Base-by-base conservation (phyloP, 148 eudicot species). In the Silene latifolia region DNA sequence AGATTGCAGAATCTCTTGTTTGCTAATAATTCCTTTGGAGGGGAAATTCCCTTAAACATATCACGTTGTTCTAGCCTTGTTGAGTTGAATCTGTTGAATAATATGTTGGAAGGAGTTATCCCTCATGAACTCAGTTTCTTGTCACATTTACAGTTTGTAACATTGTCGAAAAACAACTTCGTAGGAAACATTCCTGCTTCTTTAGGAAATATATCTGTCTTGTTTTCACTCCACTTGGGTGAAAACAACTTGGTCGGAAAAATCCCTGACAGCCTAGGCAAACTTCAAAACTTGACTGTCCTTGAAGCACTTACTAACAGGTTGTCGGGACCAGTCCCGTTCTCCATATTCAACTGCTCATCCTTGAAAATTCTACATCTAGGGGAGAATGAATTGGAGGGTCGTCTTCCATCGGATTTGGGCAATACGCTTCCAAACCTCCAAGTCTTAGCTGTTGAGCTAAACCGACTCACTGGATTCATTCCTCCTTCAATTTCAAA, bases 311-410 rank as follows among this genome's bases (percentile, higher is more conserved):
- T 77, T 1, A 4, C 0, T 6, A 81, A 78, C 21, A n/a, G 14
- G 11, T 27, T 82, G 23, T 72, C 66, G 20, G 85, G 85, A n/a
- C 18, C 14, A 3, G 57, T 83, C 13, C 82, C 85, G 5, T 51
- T 65, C 8, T 76, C 80, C 8, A 64, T 83, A 2, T 79, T 53
- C 67, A 83, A 83, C 19, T 61, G 76, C n/a, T 72, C 85, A 17
- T 60, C 14, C 19, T 13, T 83, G 27, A 7, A 0, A 12, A 0
- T 0, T 3, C 54, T 83, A 5, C 46, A 25, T 13, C 11, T 83
- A 46, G 73, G 18, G 9, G 2, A 3, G 3, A 83, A 76, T 51
- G 35, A 25, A 8, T 19, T 79, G 21, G 71, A 76, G 39, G 85
- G 85, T 7, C 12, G 15, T 35, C 82, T 83, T 62, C 85, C 82